These are phyloP conservation scores for Magnaporthiopsis incrustans DNA, from an alignment of 2,329 filamentous ascomycete species.

Conservation along the genomic window DNA sequence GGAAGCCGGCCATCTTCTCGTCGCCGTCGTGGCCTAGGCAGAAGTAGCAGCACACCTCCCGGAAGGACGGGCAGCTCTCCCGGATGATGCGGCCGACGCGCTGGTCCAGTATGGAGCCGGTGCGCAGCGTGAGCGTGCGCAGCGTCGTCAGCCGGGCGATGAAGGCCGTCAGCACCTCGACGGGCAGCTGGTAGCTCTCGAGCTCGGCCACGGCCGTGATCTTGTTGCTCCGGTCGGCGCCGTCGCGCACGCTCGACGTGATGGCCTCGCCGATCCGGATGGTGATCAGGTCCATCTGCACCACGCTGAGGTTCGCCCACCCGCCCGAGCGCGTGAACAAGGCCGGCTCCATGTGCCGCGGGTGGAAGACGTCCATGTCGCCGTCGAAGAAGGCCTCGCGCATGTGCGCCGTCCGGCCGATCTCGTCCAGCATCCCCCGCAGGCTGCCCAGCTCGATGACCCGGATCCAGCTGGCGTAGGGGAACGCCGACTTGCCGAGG, in stretches of 20 bases:
- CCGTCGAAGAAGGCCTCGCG: no score
- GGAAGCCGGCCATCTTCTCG: constrained; percentile 48
- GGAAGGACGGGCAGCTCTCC: constrained; percentile 52
- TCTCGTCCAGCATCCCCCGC: constrained; percentile 47
- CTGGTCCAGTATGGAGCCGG: constrained; percentile 50
- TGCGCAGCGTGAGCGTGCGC: constrained; percentile 49
- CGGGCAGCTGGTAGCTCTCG: constrained; percentile 41
- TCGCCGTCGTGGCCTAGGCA: constrained; percentile 41
- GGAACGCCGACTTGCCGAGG: constrained; percentile 52
- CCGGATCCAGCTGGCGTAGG: constrained; percentile 62
- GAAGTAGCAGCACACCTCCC: constrained; percentile 48
- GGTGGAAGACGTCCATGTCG: constrained; percentile 5
- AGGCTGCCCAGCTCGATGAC: constrained; percentile 57
- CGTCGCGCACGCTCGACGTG: constrained; percentile 37
- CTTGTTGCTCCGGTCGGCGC: constrained; percentile 32
- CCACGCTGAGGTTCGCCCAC: constrained; percentile 10
- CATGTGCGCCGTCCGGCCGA: constrained; percentile 17
- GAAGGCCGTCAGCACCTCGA: constrained; percentile 48
- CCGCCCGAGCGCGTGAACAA: constrained; percentile 9
- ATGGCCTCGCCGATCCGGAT: constrained; percentile 49
- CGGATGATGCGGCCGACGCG: constrained; percentile 46
- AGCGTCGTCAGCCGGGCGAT: constrained; percentile 49
- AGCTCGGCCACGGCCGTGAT: constrained; percentile 48
- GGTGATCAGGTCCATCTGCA: constrained; percentile 29
- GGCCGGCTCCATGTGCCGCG: constrained; percentile 13